Evolutionary conservation across 805 yeast species (phyloP).

Genomic region (Barnettozyma botsteinii): DNA sequence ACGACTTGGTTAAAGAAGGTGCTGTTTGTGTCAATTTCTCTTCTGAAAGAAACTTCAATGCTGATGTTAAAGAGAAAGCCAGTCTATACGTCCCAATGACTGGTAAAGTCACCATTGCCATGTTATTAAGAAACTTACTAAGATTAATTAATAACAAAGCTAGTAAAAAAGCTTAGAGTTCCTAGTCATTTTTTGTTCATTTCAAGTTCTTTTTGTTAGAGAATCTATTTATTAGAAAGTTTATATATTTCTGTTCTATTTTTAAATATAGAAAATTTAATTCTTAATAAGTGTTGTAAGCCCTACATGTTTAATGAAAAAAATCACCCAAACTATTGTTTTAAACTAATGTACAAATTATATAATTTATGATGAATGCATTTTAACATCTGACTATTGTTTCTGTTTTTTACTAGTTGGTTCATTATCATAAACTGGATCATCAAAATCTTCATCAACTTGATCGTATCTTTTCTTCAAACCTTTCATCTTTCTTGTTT

Average conservation of each 20-base stretch:
- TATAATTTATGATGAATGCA: constrained; percentile 3
- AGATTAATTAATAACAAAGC: constrained; percentile 68
- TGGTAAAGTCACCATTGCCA: constrained; percentile 94
- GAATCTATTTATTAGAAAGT: neutral
- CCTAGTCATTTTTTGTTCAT: neutral
- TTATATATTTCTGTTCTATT: neutral
- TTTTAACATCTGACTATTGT: neutral
- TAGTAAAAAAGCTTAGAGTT: neutral
- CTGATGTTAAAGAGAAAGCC: constrained; percentile 77
- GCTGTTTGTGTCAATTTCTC: constrained; percentile 89
- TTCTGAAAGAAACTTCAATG: constrained; percentile 81
- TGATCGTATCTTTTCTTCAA: constrained; percentile 84
- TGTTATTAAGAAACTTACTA: constrained; percentile 84
- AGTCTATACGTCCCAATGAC: constrained; percentile 91
- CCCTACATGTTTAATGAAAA: neutral
- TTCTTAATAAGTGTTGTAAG: neutral
- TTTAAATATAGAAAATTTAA: neutral
- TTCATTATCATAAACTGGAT: constrained; percentile 38
- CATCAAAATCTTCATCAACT: constrained; percentile 46
- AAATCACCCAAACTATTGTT: neutral
- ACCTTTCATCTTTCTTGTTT: constrained; percentile 98
- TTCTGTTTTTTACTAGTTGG: constrained; percentile 29
- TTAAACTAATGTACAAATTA: constrained; percentile 1
- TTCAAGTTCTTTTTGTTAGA: neutral
- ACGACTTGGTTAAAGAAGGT: constrained; percentile 74